Evolutionary conservation across 1,139 yeast species (phyloP).

Genomic region (Saccharomyces hybrid): DNA sequence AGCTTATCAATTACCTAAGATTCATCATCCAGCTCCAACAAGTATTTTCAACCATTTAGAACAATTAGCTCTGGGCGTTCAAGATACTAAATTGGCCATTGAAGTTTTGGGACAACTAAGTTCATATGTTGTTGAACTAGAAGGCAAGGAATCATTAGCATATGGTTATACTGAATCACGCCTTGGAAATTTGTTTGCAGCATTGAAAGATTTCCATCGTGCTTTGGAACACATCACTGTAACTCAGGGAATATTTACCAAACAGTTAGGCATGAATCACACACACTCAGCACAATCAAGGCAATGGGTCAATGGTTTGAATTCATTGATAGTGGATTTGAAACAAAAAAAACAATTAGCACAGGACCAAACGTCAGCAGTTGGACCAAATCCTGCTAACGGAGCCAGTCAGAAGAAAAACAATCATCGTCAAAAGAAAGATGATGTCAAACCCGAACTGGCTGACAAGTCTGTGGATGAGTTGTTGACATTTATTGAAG

Average conservation of each 20-base stretch:
- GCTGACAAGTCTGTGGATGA: constrained; percentile 60
- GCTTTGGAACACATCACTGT: constrained; percentile 38
- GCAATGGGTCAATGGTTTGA: constrained; percentile 48
- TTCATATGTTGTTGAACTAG: constrained; percentile 39
- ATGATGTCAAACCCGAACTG: constrained; percentile 44
- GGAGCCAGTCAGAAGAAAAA: constrained; percentile 3
- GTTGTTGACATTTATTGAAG: constrained; percentile 58
- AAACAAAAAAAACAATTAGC: constrained; percentile 23
- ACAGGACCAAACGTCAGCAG: constrained; percentile 17
- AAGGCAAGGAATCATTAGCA: constrained; percentile 53
- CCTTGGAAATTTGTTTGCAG: constrained; percentile 44
- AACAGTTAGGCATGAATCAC: constrained; percentile 27
- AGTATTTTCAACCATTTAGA: constrained; percentile 58
- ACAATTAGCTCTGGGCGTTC: constrained; percentile 38
- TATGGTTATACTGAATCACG: constrained; percentile 57
- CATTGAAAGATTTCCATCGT: constrained; percentile 46
- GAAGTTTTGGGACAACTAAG: constrained; percentile 45
- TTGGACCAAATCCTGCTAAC: constrained; percentile 8
- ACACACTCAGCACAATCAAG: constrained; percentile 36
- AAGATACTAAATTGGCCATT: constrained; percentile 37
- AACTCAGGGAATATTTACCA: too few species aligned
- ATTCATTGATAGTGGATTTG: constrained; percentile 22
- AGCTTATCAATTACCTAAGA: constrained; percentile 49
- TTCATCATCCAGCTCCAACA: constrained; percentile 59
- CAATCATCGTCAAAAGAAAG: constrained; percentile 23